phyloP scores from a whole-genome alignment of 2,329 filamentous ascomycete species.

The Plenodomus biglobosus region DNA sequence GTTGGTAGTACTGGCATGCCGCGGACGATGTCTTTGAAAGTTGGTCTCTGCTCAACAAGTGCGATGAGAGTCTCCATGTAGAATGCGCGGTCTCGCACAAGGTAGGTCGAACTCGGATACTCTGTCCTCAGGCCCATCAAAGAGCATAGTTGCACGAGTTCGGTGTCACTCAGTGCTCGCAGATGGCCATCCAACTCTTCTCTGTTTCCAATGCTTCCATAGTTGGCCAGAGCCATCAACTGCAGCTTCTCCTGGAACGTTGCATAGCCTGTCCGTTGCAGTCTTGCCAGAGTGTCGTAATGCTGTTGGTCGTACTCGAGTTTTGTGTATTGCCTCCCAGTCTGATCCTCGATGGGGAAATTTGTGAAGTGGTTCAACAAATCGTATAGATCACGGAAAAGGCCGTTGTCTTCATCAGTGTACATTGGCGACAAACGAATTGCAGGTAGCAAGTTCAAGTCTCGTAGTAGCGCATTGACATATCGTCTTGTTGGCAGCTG shows the following conservation, averaged over 20 bases:
- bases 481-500: conserved; percentile 93
- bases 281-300: conserved; percentile 70
- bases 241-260: conserved; percentile 84
- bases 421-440: conserved; percentile 79
- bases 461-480: conserved; percentile 82
- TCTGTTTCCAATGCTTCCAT: conserved; percentile 80
- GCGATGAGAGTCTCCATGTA: conserved; percentile 72
- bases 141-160: conserved; percentile 68
- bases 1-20: conserved; percentile 79
- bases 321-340: conserved; percentile 71
- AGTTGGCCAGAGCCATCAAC: conserved; percentile 90
- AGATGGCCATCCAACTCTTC: conserved; percentile 77
- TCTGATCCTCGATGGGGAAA: conserved; percentile 91
- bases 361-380: conserved; percentile 85
- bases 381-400: conserved; percentile 77
- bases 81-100: conserved; percentile 65
- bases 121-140: conserved; percentile 75
- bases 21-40: conserved; percentile 78
- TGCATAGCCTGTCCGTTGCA: conserved; percentile 77
- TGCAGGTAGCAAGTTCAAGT: conserved; percentile 78
- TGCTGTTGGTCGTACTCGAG: conserved; percentile 78
- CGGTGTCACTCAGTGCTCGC: conserved; percentile 69
- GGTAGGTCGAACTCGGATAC: conserved; percentile 72
- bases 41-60: conserved; percentile 73
- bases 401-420: conserved; percentile 69